A percentile compares a stretch with the other conserved stretches of the same genome.
phyloP scores from a whole-genome alignment of 176 grass and related monocot species.

The Miscanthus lutarioriparius region DNA sequence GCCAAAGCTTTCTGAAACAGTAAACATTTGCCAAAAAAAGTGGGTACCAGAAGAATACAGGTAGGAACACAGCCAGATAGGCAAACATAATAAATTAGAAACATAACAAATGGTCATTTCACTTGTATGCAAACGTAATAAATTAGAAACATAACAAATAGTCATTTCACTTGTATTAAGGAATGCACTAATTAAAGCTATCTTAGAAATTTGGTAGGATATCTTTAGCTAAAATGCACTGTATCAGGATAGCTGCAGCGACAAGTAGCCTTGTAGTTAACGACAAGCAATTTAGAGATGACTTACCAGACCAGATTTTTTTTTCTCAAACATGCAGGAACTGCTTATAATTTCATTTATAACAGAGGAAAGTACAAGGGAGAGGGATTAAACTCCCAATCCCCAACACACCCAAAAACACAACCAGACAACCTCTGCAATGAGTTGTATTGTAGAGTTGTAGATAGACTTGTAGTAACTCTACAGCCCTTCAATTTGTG shows the following conservation, averaged over 20 bases:
- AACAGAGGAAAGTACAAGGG: not conserved
- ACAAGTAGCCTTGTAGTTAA: not conserved
- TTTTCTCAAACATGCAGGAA: not conserved
- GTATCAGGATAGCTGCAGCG: slow-evolving; percentile 1
- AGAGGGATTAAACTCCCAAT: not conserved
- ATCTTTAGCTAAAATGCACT: not conserved
- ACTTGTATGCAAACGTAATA: not conserved
- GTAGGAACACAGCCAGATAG: slow-evolving; percentile 8
- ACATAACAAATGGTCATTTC: slow-evolving; percentile 3
- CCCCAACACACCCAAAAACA: not conserved
- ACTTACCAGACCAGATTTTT: not conserved
- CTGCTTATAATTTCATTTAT: not conserved
- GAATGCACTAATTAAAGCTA: not conserved
- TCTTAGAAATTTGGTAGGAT: not conserved
- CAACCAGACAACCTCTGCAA: not conserved
- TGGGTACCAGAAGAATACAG: not conserved
- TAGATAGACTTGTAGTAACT: not conserved
- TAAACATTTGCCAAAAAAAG: slow-evolving; percentile 19
- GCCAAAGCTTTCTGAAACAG: slow-evolving; percentile 73
- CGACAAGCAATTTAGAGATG: not conserved
- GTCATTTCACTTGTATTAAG: not conserved
- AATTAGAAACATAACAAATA: not conserved
- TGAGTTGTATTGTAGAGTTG: not conserved
- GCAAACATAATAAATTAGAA: not conserved
- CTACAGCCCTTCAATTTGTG: not conserved